A percentile compares a stretch with the other conserved stretches of the same genome.
These are phyloP conservation scores for Penicillium psychrosexuale DNA, from an alignment of 2,329 filamentous ascomycete species.

Conservation along the genomic window DNA sequence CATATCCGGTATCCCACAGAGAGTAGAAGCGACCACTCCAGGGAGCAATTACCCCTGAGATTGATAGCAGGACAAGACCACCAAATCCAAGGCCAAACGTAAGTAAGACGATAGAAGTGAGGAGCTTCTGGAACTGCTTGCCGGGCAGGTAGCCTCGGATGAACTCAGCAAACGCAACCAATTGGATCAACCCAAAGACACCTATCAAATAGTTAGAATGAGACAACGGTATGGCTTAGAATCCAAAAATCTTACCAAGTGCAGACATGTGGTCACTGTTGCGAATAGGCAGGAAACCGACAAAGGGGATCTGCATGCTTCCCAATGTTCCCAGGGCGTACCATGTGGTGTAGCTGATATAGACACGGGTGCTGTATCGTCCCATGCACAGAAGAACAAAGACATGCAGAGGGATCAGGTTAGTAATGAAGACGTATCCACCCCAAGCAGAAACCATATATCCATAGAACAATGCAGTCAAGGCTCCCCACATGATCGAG, in stretches of 20 bases:
- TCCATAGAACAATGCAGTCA: slow-evolving; percentile 94
- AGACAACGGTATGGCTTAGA: not conserved
- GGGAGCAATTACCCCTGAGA: slow-evolving; percentile 87
- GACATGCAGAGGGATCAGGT: slow-evolving; percentile 87
- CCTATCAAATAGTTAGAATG: slow-evolving; percentile 51
- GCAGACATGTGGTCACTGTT: slow-evolving; percentile 99
- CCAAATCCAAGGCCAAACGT: slow-evolving; percentile 71
- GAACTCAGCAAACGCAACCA: slow-evolving; percentile 89
- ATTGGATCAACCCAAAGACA: slow-evolving; percentile 91
- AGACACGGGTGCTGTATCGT: slow-evolving; percentile 86
- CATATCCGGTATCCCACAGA: slow-evolving; percentile 96
- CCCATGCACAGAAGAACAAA: slow-evolving; percentile 97
- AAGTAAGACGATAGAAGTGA: slow-evolving; percentile 70
- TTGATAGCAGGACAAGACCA: slow-evolving; percentile 77
- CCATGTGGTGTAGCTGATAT: slow-evolving; percentile 97
- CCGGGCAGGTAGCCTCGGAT: slow-evolving; percentile 82
- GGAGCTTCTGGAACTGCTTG: slow-evolving; percentile 89
- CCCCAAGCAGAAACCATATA: slow-evolving; percentile 99
- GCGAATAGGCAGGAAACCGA: slow-evolving; percentile 92
- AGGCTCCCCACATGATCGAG: slow-evolving; percentile 92
- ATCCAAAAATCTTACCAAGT: slow-evolving; percentile 60
- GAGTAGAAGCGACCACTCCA: slow-evolving; percentile 99
- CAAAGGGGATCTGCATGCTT: slow-evolving; percentile 99
- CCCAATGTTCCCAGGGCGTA: slow-evolving; percentile 93
- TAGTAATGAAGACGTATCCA: slow-evolving; percentile 99